Evolutionary conservation across 129 eudicot genomes (phyloP).

Genomic region (Calendula officinalis): DNA sequence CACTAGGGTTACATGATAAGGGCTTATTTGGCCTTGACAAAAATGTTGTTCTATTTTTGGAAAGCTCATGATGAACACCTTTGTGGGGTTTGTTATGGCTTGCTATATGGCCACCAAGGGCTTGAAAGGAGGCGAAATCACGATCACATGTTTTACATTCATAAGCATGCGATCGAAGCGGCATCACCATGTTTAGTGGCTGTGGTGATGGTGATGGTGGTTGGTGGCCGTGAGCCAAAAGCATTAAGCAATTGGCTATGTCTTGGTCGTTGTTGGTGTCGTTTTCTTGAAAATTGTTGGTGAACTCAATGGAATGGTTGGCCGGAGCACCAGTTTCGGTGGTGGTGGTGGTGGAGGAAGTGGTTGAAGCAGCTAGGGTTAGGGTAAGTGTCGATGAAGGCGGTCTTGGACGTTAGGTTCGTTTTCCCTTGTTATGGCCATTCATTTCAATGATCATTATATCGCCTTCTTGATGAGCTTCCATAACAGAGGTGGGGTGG

Average conservation of each 20-base stretch:
- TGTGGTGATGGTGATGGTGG: not conserved
- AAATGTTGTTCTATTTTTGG: conserved; percentile 2
- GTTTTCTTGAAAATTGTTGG: conserved; percentile 30
- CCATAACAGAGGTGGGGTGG: conserved; percentile 33
- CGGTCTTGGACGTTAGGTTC: conserved; percentile 57
- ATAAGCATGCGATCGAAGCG: conserved; percentile 15
- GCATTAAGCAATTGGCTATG: conserved; percentile 42
- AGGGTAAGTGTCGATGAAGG: conserved; percentile 35
- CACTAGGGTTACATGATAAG: conserved; percentile 22
- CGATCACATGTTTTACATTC: conserved; percentile 47
- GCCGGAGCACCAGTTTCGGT: conserved; percentile 1
- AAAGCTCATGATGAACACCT: too few species aligned
- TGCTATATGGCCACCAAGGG: conserved; percentile 58
- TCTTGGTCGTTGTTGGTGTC: conserved; percentile 25
- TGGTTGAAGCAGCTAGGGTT: conserved; percentile 29
- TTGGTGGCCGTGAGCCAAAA: conserved; percentile 33
- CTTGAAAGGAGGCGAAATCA: conserved; percentile 42
- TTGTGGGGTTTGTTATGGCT: conserved; percentile 41
- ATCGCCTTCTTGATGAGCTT: conserved; percentile 28
- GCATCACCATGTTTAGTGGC: not conserved
- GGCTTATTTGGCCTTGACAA: conserved; percentile 8
- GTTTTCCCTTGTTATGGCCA: conserved; percentile 49
- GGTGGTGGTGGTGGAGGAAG: conserved; percentile 27
- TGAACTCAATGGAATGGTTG: conserved; percentile 32
- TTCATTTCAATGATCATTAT: conserved; percentile 16